Evolutionary conservation across 495 filamentous ascomycete species (phyloP), one percentile per base, ranked within the genome.

Genomic region (Amorphotheca resinae): DNA sequence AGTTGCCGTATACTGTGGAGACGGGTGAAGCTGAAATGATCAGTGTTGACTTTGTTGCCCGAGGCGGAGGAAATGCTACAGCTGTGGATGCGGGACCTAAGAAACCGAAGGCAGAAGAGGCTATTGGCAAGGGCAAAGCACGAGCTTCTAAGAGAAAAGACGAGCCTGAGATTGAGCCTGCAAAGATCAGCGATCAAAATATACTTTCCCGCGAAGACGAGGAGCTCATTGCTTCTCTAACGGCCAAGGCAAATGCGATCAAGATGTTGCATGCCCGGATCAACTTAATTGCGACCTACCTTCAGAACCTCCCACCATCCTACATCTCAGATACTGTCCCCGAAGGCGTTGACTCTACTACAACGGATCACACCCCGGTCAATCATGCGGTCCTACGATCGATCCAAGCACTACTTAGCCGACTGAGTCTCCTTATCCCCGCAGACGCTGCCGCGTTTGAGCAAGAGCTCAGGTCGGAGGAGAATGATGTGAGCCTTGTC

Each of bases 1-100:
- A 89, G 56, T 59, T 95, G 22, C 78, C 80, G 14, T 95, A 89
- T 58, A 75, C 78, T 0, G 77, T 95, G 14, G 91, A 99, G 59
- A 95, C 87, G 0, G 84, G 83, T 12, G 87, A 96, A 60, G 83
- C 91, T 6, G 93, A 99, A 65, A 95, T 96, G 87, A 95, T 99
- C 52, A 77, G 79, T 30, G 79, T 98, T 51, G 84, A 96, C 52
- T 89, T 84, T 45, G 82, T 98, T 22, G 88, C 88, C 1, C 74
- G 80, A 36, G 81, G 80, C 18, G 84, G 79, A 20, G 82, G 79
- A 1, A 87, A 84, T 52, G 91, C 89, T 12, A 73, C 78, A 11
- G 74, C 76, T 8, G 65, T 74, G 1, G 66, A 74, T 9, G 53
- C 65, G 9, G 58, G 61, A 11, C 61, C 63, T 4, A 52, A 56